Base-by-base conservation (phyloP, 2,329 filamentous ascomycete genomes). In the Thyridium curvatum region DNA sequence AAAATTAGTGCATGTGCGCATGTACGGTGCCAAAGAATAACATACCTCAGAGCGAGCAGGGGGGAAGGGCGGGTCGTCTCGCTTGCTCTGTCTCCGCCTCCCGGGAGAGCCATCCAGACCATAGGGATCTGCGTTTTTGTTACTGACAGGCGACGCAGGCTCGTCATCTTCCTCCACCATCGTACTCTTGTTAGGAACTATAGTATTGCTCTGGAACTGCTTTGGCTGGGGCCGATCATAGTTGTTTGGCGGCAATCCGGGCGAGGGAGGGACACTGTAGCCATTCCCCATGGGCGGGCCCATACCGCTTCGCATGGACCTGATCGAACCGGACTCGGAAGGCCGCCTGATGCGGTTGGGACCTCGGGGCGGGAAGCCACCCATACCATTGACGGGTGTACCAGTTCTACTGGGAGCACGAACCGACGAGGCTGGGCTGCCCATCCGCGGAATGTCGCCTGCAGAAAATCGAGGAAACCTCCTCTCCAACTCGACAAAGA, bases 111-210 rank as follows among this genome's bases (percentile, higher is more conserved):
- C 21, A 49, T 80, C 77, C 30, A 83, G 54, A 13, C 74, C 76
- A 56, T 86, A 86, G 3, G 77, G 72, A 53, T 82, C 78, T 39
- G 72, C 77, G 39, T 82, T 73, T 36, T 71, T 71, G 47, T 73
- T 68, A 44, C 80, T 55, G 35, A 76, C 77, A 13, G 46, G 38
- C 16, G 37, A 34, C 3, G 33, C 37, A 16, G 21, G 72, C 46
- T 87, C 86, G 50, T 94, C 89, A 48, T 94, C 90, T 56, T 97
- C 93, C 60, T 98, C 93, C 2, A 97, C 80, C 82, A 97, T 90
- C 1, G 86, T 96, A 53, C 91, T 94, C 65, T 97, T 98, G 58
- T 96, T 97, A 1, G 93, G 93, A 30, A 97, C 85, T 52, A 97
- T 94, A 0, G 89, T 97, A 56, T 94, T 97, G 56, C 85, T 91